Evolutionary conservation across 2,329 filamentous ascomycete species (phyloP), one percentile per base, ranked within the genome.

Genomic region (Leptoxyphium fumago): DNA sequence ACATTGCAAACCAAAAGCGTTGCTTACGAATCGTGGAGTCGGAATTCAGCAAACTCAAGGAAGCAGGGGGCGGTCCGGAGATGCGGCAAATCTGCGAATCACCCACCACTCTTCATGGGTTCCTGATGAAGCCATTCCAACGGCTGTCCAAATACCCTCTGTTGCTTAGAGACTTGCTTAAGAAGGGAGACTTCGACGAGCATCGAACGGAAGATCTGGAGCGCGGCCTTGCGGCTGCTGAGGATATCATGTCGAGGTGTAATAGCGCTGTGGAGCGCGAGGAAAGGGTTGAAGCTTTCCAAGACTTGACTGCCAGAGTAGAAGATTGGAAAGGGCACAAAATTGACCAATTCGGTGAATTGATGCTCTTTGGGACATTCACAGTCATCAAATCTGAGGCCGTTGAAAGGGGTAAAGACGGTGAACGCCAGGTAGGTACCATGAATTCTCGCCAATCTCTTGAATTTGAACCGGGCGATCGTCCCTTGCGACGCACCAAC

Each of bases 261-360:
- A 95, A 96, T 59, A 82, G 88, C 46, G 89, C 88, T 4, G 86
- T 98, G 39, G 84, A 93, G 59, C 81, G 84, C 41, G 86, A 94
- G 58, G 75, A 95, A 42, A 73, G 93, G 43, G 76, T 82, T 41
- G 84, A 91, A 57, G 87, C 88, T 5, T 70, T 94, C 9, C 78
- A 83, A 48, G 91, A 96, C 47, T 72, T 98, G 21, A 79, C 82
- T 47, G 67, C 67, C 43, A 74, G 91, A 42, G 89, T 98, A 1
- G 91, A 96, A 57, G 91, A 98, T 61, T 98, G 91, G 91, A 96
- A 95, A 64, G 84, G 82, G 43, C 84, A 96, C 59, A 78, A 81
- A 47, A 80, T 95, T 26, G 84, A 93, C 48, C 78, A 82, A n/a
- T 95, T 98, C 55, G 91, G 91, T 36, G 82, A 87, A 43, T 70